Percentiles rank a stretch among this genome's conserved stretches.
phyloP scores from a whole-genome alignment of 2,329 filamentous ascomycete species.

The Fusarium sacchari region DNA sequence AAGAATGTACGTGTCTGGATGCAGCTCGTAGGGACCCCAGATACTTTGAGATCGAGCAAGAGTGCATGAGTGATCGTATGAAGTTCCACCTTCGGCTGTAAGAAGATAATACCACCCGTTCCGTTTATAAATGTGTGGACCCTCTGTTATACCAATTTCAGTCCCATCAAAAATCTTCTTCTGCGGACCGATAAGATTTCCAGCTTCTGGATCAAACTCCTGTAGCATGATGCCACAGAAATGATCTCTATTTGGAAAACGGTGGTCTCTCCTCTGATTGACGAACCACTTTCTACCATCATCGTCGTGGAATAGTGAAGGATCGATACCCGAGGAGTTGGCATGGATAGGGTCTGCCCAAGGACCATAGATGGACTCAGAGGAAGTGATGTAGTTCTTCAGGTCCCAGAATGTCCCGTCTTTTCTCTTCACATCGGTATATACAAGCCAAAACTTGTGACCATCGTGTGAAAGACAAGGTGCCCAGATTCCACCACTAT shows the following conservation, averaged over 20 bases:
- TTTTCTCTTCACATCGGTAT: slow-evolving; percentile 72
- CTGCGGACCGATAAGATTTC: slow-evolving; percentile 63
- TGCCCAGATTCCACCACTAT: slow-evolving; percentile 70
- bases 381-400: slow-evolving; percentile 65
- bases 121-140: slow-evolving; percentile 66
- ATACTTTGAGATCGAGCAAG: slow-evolving; percentile 62
- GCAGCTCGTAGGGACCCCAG: slow-evolving; percentile 70
- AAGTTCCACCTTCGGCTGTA: slow-evolving; percentile 69
- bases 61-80: slow-evolving; percentile 69
- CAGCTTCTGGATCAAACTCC: slow-evolving; percentile 61
- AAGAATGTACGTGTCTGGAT: slow-evolving; percentile 66
- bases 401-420: slow-evolving; percentile 72
- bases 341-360: slow-evolving; percentile 69
- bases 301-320: slow-evolving; percentile 66
- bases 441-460: slow-evolving; percentile 69
- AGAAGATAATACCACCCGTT: slow-evolving; percentile 68
- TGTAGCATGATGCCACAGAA: slow-evolving; percentile 68
- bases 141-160: slow-evolving; percentile 64
- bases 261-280: slow-evolving; percentile 66
- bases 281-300: slow-evolving; percentile 65
- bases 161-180: slow-evolving; percentile 66
- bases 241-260: slow-evolving; percentile 51
- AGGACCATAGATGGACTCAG: slow-evolving; percentile 59
- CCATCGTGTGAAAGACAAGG: slow-evolving; percentile 71
- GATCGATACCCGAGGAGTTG: slow-evolving; percentile 71